Conservation (phyloP, 2,329 filamentous ascomycete species). For the Aspergillus transmontanensis region DNA sequence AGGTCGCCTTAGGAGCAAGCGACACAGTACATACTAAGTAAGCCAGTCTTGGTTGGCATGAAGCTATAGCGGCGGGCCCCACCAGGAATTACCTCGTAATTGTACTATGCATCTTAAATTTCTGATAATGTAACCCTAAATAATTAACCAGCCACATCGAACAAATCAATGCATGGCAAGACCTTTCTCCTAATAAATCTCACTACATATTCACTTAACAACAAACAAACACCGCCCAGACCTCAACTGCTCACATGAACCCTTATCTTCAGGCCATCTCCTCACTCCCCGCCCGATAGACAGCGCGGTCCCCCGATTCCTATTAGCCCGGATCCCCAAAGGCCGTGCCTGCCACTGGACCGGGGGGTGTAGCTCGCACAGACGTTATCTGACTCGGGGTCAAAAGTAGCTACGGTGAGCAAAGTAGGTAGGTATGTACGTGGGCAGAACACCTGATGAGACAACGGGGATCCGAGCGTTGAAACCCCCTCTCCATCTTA, state of each 20-base stretch:
- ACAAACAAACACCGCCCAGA: background rate
- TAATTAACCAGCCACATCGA: background rate
- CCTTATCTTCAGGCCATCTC: background rate
- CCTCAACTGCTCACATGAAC: background rate
- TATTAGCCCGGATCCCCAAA: conserved; percentile 2
- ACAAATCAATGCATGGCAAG: background rate
- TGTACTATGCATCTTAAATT: background rate
- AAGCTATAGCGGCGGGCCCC: background rate
- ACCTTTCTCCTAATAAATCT: background rate
- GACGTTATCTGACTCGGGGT: background rate
- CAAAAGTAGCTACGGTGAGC: background rate
- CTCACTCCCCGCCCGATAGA: background rate
- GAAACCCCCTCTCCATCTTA: background rate
- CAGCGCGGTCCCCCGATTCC: background rate
- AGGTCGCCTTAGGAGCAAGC: background rate
- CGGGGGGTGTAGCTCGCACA: background rate
- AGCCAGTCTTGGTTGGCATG: background rate
- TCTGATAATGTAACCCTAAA: background rate
- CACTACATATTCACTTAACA: too few species aligned
- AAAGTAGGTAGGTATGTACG: background rate
- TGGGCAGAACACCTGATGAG: background rate
- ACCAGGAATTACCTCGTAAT: background rate
- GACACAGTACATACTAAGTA: background rate
- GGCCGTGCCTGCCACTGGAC: background rate
- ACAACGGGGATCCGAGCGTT: background rate